These are phyloP conservation scores for Aspergillus pseudonomiae DNA, from an alignment of 2,329 filamentous ascomycete species.

Conservation along the genomic window DNA sequence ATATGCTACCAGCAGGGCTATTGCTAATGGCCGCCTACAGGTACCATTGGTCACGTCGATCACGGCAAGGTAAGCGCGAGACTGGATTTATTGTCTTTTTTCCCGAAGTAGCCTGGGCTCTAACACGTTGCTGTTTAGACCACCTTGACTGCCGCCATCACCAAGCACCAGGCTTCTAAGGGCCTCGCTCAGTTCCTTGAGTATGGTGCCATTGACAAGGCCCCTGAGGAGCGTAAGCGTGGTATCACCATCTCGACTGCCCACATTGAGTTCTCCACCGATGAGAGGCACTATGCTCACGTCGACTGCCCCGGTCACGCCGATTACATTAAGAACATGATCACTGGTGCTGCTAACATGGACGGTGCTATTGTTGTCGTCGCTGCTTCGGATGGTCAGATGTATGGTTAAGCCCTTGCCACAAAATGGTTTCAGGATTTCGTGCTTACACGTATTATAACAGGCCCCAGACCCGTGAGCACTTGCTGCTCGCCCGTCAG, in stretches of 20 bases:
- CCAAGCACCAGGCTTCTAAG: conserved; percentile 95
- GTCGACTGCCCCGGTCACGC: conserved; percentile 99
- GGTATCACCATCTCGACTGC: conserved; percentile 99
- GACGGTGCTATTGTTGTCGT: conserved; percentile 99
- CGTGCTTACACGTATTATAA: conserved; percentile 25
- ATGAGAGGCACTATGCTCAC: conserved; percentile 95
- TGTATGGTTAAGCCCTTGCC: conserved; percentile 55
- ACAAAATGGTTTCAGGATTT: neutral
- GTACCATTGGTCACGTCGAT: conserved; percentile 99
- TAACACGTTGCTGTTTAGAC: conserved; percentile 62
- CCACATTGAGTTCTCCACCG: conserved; percentile 97
- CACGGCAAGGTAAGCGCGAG: conserved; percentile 81
- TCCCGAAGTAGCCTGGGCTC: conserved; percentile 12
- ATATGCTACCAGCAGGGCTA: neutral
- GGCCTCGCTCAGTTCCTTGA: conserved; percentile 93
- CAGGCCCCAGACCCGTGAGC: conserved; percentile 93
- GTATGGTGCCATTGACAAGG: conserved; percentile 98
- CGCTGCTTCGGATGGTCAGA: conserved; percentile 96
- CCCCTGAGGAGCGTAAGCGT: conserved; percentile 98
- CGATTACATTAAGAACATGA: conserved; percentile 99
- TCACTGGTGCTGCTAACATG: conserved; percentile 99
- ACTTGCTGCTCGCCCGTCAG: conserved; percentile 95
- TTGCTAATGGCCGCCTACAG: conserved; percentile 44
- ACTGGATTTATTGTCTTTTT: conserved; percentile 5
- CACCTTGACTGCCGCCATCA: conserved; percentile 97